Evolutionary conservation across 179 eudicot genomes (phyloP).

Genomic region (Silene vulgaris): DNA sequence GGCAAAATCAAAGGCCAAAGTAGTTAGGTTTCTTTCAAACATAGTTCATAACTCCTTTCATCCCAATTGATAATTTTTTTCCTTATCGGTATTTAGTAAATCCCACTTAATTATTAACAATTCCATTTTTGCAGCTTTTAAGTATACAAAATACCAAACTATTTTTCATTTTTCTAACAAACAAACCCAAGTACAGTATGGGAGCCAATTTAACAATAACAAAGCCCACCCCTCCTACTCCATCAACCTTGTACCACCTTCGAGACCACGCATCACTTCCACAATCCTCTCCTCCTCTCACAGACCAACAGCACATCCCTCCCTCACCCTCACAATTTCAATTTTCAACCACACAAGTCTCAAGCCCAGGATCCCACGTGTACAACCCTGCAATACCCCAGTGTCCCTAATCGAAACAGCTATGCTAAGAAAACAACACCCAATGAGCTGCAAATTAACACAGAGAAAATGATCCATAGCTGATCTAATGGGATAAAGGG

Average conservation of each 20-base stretch:
- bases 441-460: background rate
- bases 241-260: background rate
- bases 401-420: background rate
- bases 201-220: background rate
- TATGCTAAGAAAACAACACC: background rate
- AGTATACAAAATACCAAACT: background rate
- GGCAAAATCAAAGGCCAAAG: background rate
- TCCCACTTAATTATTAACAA: constrained; percentile 5
- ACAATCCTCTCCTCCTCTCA: too few species aligned
- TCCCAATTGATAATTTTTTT: background rate
- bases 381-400: background rate
- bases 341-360: too few species aligned
- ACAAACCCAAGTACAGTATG: background rate
- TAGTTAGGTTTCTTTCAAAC: background rate
- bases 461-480: background rate
- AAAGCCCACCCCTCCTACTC: background rate
- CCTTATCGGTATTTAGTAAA: background rate
- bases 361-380: background rate
- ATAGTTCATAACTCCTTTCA: background rate
- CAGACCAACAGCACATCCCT: too few species aligned
- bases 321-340: too few species aligned
- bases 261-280: background rate
- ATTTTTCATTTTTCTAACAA: background rate
- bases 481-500: too few species aligned
- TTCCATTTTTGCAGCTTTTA: background rate